Evolutionary conservation across 1,139 yeast species (phyloP), one percentile per base, ranked within the genome.

Genomic region (Pichia sp.): DNA sequence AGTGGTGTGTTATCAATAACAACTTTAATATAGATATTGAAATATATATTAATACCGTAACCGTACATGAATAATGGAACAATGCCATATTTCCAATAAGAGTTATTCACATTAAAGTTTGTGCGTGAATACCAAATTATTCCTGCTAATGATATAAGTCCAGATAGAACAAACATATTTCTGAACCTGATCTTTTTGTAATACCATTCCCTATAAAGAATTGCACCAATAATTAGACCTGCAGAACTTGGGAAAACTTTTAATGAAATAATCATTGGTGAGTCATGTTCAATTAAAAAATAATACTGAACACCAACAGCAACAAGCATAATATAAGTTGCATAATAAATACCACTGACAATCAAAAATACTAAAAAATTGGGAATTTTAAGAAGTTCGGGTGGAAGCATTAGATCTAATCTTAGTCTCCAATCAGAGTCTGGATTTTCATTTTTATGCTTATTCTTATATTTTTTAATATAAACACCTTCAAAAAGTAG

Each of bases 81-180:
- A 29, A 62, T 51, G 22, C 60, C 59, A 46, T 51, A 60, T 32
- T 60, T 65, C 68, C 68, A 66, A 45, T 55, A 67, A 12, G 54
- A 51, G 18, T 59, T 52, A 1, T 32, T 7, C 4, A 25, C 40
- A 1, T 40, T 39, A 41, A 50, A 57, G 27, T 60, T 53, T 4
- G 55, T 42, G 42, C 66, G 53, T 7, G 65, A 55, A 30, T 54
- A 27, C 60, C 67, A 60, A 12, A 63, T 49, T n/a, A 50, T 4
- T 20, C 54, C 45, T 7, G 56, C 55, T 4, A 54, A 18, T 3
- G 51, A 40, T 1, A 58, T 1, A 7, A 52, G 20, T 0, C 59
- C 43, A 2, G 61, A 55, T 1, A 59, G 4, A 2, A 62, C 30
- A 7, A 60, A 50, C 8, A 55, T 47, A 7, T 50, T 53, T 47